These are phyloP conservation scores for Entomortierella lignicola DNA, from an alignment of 192 early-diverging fungal species.

Conservation along the genomic window DNA sequence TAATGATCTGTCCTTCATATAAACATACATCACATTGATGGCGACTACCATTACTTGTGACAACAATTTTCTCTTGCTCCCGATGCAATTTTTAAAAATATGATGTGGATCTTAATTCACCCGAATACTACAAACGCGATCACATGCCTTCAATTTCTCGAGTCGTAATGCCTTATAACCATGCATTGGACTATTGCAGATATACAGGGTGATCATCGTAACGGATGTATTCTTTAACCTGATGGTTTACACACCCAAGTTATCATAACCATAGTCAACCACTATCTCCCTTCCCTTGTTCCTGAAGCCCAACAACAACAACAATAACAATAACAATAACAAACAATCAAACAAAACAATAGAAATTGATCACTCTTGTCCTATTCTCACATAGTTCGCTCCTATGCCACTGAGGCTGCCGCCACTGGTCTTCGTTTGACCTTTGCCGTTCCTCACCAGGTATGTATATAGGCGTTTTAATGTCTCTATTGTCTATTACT, in stretches of 20 bases:
- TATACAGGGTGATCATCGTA: too few relatives aligned
- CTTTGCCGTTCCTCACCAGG: slow-evolving; percentile 93
- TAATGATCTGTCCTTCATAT: slow-evolving; percentile 28
- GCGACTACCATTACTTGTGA: background rate
- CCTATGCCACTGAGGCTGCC: slow-evolving; percentile 87
- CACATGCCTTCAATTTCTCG: too few relatives aligned
- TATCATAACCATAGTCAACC: too few relatives aligned
- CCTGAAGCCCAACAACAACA: too few relatives aligned
- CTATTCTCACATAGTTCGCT: slow-evolving; percentile 61
- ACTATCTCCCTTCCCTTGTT: too few relatives aligned
- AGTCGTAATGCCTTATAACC: too few relatives aligned
- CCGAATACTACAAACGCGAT: too few relatives aligned
- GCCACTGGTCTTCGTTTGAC: slow-evolving; percentile 78
- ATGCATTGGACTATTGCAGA: too few relatives aligned
- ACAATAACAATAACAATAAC: too few relatives aligned
- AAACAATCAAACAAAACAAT: background rate
- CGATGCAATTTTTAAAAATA: background rate
- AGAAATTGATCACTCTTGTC: background rate
- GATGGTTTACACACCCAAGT: too few relatives aligned
- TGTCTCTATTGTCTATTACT: background rate
- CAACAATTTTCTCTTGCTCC: background rate
- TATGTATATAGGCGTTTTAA: slow-evolving; percentile 29
- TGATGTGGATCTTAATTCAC: background rate
- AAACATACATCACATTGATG: background rate
- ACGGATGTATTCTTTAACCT: too few relatives aligned